phyloP scores from a whole-genome alignment of 805 yeast genomes.

The Nakazawaea pomicola region DNA sequence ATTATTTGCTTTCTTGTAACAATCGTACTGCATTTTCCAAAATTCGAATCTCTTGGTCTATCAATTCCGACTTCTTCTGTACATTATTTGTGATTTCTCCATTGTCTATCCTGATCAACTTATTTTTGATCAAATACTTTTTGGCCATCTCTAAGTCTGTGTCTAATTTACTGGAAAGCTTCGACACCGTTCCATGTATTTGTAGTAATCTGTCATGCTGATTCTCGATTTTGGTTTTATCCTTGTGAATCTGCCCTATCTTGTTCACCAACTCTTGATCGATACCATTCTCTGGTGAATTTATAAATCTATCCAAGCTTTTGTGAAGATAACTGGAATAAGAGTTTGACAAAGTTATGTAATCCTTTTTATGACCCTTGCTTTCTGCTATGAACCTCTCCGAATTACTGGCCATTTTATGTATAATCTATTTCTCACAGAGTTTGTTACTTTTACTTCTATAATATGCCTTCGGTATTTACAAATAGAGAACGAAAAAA shows the following conservation, averaged over 20 bases:
- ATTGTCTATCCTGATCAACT: constrained; percentile 12
- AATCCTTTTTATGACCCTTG: constrained; percentile 6
- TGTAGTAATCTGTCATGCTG: constrained; percentile 18
- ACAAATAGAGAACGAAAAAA: no score
- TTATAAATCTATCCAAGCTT: constrained; percentile 6
- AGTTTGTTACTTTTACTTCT: no score
- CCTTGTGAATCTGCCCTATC: constrained; percentile 24
- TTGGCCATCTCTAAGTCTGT: constrained; percentile 15
- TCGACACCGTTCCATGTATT: constrained; percentile 13
- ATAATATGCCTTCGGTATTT: background rate
- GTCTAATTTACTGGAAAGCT: constrained; percentile 13
- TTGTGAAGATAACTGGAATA: constrained; percentile 9
- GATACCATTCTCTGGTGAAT: constrained; percentile 1
- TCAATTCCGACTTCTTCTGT: constrained; percentile 57
- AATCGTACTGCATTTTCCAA: constrained; percentile 51
- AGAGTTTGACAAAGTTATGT: constrained; percentile 1
- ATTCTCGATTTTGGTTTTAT: constrained; percentile 21
- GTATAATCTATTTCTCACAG: no score
- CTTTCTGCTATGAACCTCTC: constrained; percentile 4
- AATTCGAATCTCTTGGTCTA: constrained; percentile 70
- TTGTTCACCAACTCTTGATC: constrained; percentile 16
- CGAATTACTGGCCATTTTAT: no score
- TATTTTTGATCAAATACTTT: constrained; percentile 15
- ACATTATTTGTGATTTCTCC: constrained; percentile 18
- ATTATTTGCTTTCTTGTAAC: constrained; percentile 22